Conservation (phyloP, 1,139 yeast genomes). For the Scheffersomyces segobiensis region DNA sequence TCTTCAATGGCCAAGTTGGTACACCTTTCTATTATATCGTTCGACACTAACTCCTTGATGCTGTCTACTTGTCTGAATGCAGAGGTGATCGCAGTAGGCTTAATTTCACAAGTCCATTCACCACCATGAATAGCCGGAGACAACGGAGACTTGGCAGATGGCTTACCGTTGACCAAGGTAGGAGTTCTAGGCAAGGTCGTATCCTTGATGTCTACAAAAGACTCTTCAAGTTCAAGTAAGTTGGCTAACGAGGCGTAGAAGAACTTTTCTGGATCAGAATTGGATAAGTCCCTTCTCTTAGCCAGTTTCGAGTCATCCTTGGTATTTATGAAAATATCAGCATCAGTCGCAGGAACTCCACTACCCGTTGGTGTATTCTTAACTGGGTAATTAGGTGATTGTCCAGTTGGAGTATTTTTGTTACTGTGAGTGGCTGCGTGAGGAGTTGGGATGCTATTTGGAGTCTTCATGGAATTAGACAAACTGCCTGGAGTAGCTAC, state of each 20-base stretch:
- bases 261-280: conserved; percentile 48
- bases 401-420: conserved; percentile 44
- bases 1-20: conserved; percentile 16
- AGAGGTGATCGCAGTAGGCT: conserved; percentile 45
- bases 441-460: conserved; percentile 48
- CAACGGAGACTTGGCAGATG: conserved; percentile 30
- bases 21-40: conserved; percentile 34
- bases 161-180: conserved; percentile 26
- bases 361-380: conserved; percentile 10
- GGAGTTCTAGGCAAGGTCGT: conserved; percentile 21
- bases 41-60: conserved; percentile 31
- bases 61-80: conserved; percentile 48
- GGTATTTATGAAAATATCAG: conserved; percentile 24
- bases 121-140: conserved; percentile 26
- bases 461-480: conserved; percentile 44
- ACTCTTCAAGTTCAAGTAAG: conserved; percentile 47
- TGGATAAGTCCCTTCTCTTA: conserved; percentile 48
- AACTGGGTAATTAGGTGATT: conserved; percentile 34
- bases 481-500: conserved; percentile 46
- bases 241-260: conserved; percentile 54
- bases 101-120: conserved; percentile 49
- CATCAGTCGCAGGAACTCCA: conserved; percentile 17
- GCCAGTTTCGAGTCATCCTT: conserved; percentile 34
- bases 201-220: conserved; percentile 16
- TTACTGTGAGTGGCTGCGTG: conserved; percentile 38